phyloP scores from a whole-genome alignment of 1,139 yeast genomes.

The Yamadazyma buinensis region DNA sequence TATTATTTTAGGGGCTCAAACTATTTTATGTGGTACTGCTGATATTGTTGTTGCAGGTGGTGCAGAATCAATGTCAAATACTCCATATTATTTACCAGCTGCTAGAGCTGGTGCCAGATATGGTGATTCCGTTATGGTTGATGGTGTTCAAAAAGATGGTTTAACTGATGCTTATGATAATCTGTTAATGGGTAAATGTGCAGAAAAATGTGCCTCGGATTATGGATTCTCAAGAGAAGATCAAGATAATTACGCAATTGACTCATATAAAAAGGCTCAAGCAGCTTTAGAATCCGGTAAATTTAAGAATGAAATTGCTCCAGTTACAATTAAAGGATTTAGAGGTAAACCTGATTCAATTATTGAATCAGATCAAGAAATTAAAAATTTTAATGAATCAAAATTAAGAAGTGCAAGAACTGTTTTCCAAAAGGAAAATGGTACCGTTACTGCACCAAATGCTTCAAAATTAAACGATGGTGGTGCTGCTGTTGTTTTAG shows the following conservation, averaged over 20 bases:
- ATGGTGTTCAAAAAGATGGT: constrained; percentile 91
- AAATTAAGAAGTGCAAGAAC: constrained; percentile 81
- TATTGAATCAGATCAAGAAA: constrained; percentile 71
- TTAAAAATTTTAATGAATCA: constrained; percentile 67
- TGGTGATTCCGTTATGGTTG: constrained; percentile 75
- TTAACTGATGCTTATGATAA: constrained; percentile 84
- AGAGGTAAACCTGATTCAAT: constrained; percentile 89
- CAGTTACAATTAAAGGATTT: constrained; percentile 80
- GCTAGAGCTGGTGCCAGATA: constrained; percentile 87
- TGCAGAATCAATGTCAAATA: constrained; percentile 95
- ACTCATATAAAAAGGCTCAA: constrained; percentile 74
- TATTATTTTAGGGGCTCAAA: constrained; percentile 84
- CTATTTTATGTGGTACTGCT: constrained; percentile 83
- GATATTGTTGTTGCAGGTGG: constrained; percentile 96
- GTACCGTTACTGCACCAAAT: constrained; percentile 95
- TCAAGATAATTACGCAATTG: constrained; percentile 69
- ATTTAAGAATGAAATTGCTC: constrained; percentile 75
- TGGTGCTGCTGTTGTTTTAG: constrained; percentile 89
- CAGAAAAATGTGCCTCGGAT: constrained; percentile 90
- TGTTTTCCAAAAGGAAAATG: constrained; percentile 86
- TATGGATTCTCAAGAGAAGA: constrained; percentile 60
- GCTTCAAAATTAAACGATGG: constrained; percentile 96
- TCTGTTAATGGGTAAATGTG: constrained; percentile 92
- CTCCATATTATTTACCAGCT: constrained; percentile 86
- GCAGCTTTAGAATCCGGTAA: constrained; percentile 76